Evolutionary conservation across 495 filamentous ascomycete genomes (phyloP), one percentile per base, ranked within the genome.

Genomic region (Penicillium cataractarum): DNA sequence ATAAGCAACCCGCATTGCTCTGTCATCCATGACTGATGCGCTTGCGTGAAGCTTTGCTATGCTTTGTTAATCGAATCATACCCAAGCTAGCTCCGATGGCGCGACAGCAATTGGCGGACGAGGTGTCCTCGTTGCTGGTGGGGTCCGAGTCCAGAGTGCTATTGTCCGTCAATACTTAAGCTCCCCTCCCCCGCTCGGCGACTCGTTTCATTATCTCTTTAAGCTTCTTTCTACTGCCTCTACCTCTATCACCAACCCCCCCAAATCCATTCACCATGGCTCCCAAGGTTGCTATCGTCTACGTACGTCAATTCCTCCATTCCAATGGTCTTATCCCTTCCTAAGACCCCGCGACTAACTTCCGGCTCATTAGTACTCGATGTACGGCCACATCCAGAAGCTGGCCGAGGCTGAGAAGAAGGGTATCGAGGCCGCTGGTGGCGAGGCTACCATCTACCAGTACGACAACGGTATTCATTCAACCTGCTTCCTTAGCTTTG

Each of bases 281-380:
- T 82, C 92, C 92, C 77, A 94, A 92, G 80, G 82, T 97, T 70
- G 93, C 93, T 62, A 96, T 97, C 75, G 84, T 97, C 76, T 93
- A 84, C 69, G 91, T 94, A 86, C 67, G 90, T 86, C 46, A 50
- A 29, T 50, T 50, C 13, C 46, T 17, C 21, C 42, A 46, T 24
- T n/a, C 2, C 49, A 32, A 19, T 0, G 13, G 1, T 22, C 49
- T 32, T 52, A 12, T n/a, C 12, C 4, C n/a, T 22, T 32, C 29
- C 15, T 9, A 29, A 31, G 24, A 29, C 27, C 2, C 29, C 49
- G 27, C 29, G 49, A 46, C 42, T 46, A 46, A 46, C 42, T 46
- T 22, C 19, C 2, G 9, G 26, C 4, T 21, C 31, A 13, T 24
- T 13, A 96, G 92, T 99, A 98, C 82, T 97, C 94, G 65, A 91